phyloP scores from a whole-genome alignment of 2,329 filamentous ascomycete genomes.

The Dactylella cylindrospora region DNA sequence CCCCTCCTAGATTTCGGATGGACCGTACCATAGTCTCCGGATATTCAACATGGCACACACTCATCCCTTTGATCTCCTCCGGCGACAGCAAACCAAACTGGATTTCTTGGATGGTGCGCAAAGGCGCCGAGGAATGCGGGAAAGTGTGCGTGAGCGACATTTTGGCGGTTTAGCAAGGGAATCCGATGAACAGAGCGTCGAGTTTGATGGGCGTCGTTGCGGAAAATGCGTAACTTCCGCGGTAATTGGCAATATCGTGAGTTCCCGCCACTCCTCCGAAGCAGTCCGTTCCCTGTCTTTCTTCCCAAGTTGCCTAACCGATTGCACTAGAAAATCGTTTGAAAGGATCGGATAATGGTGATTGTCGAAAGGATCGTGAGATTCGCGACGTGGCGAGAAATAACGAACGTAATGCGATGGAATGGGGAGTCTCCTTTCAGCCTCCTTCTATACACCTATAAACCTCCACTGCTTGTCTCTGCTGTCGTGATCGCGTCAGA shows the following conservation, averaged over 20 bases:
- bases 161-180: constrained; percentile 54
- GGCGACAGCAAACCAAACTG: constrained; percentile 97
- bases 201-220: constrained; percentile 1
- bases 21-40: constrained; percentile 85
- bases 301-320: not conserved
- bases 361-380: constrained; percentile 35
- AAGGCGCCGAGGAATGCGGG: constrained; percentile 85
- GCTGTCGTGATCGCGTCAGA: constrained; percentile 27
- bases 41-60: constrained; percentile 91
- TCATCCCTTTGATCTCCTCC: constrained; percentile 99
- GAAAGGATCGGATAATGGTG: not conserved
- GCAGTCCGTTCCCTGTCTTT: constrained; percentile 12
- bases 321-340: constrained; percentile 13
- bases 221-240: constrained; percentile 8
- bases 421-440: constrained; percentile 17
- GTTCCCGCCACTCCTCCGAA: constrained; percentile 22
- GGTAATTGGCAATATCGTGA: not conserved
- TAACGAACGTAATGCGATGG: constrained; percentile 24
- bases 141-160: constrained; percentile 89
- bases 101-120: constrained; percentile 98
- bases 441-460: constrained; percentile 2
- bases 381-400: constrained; percentile 13
- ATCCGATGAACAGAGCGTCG: not conserved
- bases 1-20: constrained; percentile 23
- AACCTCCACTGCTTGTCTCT: constrained; percentile 2